phyloP scores from a whole-genome alignment of 805 yeast species.

The Wickerhamomyces tratensis region DNA sequence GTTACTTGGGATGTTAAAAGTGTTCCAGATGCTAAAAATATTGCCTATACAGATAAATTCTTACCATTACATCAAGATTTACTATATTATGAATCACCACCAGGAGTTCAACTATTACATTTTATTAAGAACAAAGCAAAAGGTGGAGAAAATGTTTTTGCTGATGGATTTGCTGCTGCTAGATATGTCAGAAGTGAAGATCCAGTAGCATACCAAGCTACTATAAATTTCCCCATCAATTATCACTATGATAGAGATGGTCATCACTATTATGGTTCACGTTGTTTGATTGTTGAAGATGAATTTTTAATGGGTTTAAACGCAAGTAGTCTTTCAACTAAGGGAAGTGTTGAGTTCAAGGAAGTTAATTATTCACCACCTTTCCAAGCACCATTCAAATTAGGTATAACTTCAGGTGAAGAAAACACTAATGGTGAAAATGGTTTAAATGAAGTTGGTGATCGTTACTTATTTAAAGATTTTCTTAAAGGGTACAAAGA shows the following conservation, averaged over 20 bases:
- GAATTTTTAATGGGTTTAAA: constrained; percentile 21
- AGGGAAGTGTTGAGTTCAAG: constrained; percentile 25
- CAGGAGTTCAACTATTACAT: constrained; percentile 67
- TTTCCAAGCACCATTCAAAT: constrained; percentile 70
- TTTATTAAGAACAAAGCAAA: constrained; percentile 38
- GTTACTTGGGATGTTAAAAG: constrained; percentile 57
- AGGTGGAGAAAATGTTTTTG: constrained; percentile 65
- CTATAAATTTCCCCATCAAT: constrained; percentile 53
- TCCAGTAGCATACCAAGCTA: constrained; percentile 53
- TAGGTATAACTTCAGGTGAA: constrained; percentile 29
- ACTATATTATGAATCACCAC: constrained; percentile 71
- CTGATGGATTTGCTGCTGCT: constrained; percentile 64
- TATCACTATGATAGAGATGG: constrained; percentile 58
- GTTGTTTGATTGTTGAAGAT: constrained; percentile 57
- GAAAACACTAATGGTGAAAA: constrained; percentile 15
- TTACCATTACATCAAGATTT: constrained; percentile 75
- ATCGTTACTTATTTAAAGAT: constrained; percentile 35
- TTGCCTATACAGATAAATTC: constrained; percentile 56
- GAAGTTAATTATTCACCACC: constrained; percentile 74
- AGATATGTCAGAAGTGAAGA: constrained; percentile 42
- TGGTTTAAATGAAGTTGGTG: constrained; percentile 28
- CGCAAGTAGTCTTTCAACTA: constrained; percentile 15
- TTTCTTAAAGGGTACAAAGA: constrained; percentile 46
- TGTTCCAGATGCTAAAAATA: constrained; percentile 45
- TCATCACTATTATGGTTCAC: constrained; percentile 48